Base-by-base conservation (phyloP, 176 grass and related monocot species). In the Coix lacrymajobi region DNA sequence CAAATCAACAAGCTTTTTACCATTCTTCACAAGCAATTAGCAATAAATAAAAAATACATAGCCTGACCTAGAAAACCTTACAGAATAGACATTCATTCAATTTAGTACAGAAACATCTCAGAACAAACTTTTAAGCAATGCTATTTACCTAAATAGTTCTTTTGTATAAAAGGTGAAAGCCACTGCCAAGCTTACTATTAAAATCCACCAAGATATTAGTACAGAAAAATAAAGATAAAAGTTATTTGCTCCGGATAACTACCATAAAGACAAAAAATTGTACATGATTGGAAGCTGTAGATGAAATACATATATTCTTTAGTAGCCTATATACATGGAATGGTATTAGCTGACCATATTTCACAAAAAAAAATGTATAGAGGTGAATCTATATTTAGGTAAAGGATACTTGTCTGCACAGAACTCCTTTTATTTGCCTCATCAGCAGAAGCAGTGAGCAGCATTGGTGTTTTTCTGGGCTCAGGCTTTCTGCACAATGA, bases 341-440 rank as follows among this genome's bases (percentile, higher is more conserved):
- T 26, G 22, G 31, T 69, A 54, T 25, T 22, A 69, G 34, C 11
- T 40, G 33, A 61, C 28, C 40, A 31, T n/a, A 57, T 60, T 3
- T 61, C 61, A 62, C 48, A 45, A 26, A 58, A 68, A 29, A 40
- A 83, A 34, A 68, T 45, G 60, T 60, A 38, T 11, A 51, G 45
- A 51, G 37, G 13, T 31, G 32, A 66, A 71, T 34, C 75, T 71
- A 71, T 70, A 84, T 38, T 68, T 78, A 62, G 48, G 19, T 6
- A 39, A 86, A 92, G 86, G 86, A 93, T 85, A 90, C 85, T 90
- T 85, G 66, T 83, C 66, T 78, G 62, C 3, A 20, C 25, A 79
- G 56, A 51, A 76, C 84, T 87, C 72, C 87, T 98, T 91, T 90
- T 98, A 86, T 60, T 91, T 41, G 79, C 77, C 36, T 90, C 90